Conservation (phyloP, 768 basidiomycete species). For the Russula brevipes region DNA sequence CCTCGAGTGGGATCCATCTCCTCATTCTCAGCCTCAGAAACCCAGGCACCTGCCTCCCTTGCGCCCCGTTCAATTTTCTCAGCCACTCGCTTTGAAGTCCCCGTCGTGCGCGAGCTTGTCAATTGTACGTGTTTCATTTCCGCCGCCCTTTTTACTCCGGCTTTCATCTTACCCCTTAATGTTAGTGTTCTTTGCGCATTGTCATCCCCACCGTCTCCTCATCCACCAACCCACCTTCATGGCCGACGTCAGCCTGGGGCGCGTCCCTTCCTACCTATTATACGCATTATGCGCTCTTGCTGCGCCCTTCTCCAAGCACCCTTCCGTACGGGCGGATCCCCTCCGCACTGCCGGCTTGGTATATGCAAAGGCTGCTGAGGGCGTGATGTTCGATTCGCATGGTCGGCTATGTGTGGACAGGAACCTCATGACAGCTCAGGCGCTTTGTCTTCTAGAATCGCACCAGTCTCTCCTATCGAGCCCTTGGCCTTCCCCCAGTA, state of each 20-base stretch:
- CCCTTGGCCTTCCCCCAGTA: slow-evolving; percentile 24
- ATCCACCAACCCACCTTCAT: slow-evolving; percentile 78
- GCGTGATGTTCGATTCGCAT: slow-evolving; percentile 66
- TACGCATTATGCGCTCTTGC: slow-evolving; percentile 74
- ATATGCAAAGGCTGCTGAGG: slow-evolving; percentile 55
- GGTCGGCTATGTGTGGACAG: slow-evolving; percentile 58
- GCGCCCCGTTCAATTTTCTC: slow-evolving; percentile 7
- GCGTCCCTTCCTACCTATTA: slow-evolving; percentile 65
- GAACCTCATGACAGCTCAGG: slow-evolving; percentile 69
- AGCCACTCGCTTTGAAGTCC: slow-evolving; percentile 20
- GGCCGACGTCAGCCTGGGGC: slow-evolving; percentile 56
- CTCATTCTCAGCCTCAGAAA: slow-evolving; percentile 1
- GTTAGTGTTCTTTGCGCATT: slow-evolving; percentile 76
- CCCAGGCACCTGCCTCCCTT: not conserved
- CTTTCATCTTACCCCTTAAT: slow-evolving; percentile 3
- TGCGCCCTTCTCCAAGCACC: slow-evolving; percentile 67
- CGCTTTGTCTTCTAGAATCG: slow-evolving; percentile 65
- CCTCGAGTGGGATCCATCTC: slow-evolving; percentile 12
- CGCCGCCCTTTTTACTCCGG: not conserved
- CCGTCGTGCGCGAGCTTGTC: slow-evolving; percentile 26
- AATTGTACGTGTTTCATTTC: slow-evolving; percentile 13
- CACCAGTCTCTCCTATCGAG: slow-evolving; percentile 46
- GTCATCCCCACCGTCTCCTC: slow-evolving; percentile 69
- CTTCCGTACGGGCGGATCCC: slow-evolving; percentile 51
- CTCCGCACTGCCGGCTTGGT: slow-evolving; percentile 33